These are phyloP conservation scores for Kodamaea suecica DNA, from an alignment of 1,139 yeast genomes.

Conservation along the genomic window DNA sequence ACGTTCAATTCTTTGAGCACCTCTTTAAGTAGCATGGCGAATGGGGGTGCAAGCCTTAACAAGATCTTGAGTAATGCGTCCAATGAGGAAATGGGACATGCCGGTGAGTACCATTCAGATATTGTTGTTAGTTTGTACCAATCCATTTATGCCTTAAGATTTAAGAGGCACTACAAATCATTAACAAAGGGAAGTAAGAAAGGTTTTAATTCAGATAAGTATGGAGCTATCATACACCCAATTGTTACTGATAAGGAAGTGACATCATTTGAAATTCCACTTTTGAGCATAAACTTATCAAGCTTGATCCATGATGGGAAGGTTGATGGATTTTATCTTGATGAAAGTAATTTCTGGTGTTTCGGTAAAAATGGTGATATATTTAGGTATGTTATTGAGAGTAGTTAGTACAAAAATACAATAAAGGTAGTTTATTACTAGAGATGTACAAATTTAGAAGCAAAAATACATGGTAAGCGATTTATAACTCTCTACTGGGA, in stretches of 20 bases:
- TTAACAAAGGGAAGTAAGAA: slow-evolving; percentile 12
- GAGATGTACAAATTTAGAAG: not conserved
- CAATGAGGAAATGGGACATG: slow-evolving; percentile 5
- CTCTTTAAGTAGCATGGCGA: slow-evolving; percentile 11
- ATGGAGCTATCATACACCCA: slow-evolving; percentile 33
- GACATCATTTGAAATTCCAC: slow-evolving; percentile 41
- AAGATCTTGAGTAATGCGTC: slow-evolving; percentile 10
- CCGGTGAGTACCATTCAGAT: slow-evolving; percentile 2
- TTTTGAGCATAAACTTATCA: slow-evolving; percentile 34
- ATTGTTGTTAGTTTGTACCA: slow-evolving; percentile 33
- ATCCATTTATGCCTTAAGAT: slow-evolving; percentile 35
- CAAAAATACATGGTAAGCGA: no score
- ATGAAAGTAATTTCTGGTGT: slow-evolving; percentile 44
- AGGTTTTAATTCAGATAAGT: slow-evolving; percentile 8
- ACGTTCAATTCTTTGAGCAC: slow-evolving; percentile 11
- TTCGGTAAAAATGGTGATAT: slow-evolving; percentile 54
- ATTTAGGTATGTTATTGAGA: slow-evolving; percentile 20
- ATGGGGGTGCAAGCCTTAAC: slow-evolving; percentile 13
- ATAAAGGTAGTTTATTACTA: not conserved
- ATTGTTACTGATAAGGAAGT: slow-evolving; percentile 38
- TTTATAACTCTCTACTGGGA: not conserved
- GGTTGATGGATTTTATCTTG: slow-evolving; percentile 42
- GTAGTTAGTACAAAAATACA: not conserved
- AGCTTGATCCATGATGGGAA: slow-evolving; percentile 32
- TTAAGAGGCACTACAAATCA: slow-evolving; percentile 27